Base-by-base conservation (phyloP, 176 grass and related monocot species). In the Coix lacrymajobi region DNA sequence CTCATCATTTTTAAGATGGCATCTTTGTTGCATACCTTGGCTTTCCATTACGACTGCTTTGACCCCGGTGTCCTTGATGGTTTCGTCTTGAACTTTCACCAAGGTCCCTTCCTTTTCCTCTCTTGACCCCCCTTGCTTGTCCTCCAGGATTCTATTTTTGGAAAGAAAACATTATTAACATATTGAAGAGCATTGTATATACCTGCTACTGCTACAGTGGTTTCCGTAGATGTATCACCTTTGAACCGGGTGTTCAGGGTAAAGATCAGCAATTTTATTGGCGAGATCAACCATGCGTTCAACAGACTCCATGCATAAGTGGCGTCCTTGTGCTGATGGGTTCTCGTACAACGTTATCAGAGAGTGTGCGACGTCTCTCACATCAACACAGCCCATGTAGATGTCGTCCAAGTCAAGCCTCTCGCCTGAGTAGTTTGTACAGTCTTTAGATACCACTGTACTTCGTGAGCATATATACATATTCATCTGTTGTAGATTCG, bases 311-410 rank as follows among this genome's bases (percentile, higher is more conserved):
- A 79, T 1, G 75, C 92, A 94, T 10, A 90, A 70, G 85, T 94
- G 88, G 32, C 84, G 89, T 5, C 92, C 89, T n/a, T 82, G 66
- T 11, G 84, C 78, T 7, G 58, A 64, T 8, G 61, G 17, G 32
- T 85, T 85, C 86, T 82, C 86, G 25, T 82, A 89, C 9, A 94
- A 34, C 51, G 71, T 46, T 20, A 94, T 24, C 48, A 89, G 80
- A 7, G 83, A 82, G 3, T 68, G 26, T 2, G 46, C 83, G 13
- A 85, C 89, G 45, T 91, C 84, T 71, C 86, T 89, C 36, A 93
- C 92, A 57, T 94, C 89, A 0, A 87, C 80, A 43, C 64, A 78
- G 19, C 86, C 88, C 10, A 87, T n/a, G 52, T 69, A 84, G 11
- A 84, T 40, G 34, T 62, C 26, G 0, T 84, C 41, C 34, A 89